Percentiles rank a stretch among this genome's conserved stretches.
These are phyloP conservation scores for Musa beccarii DNA, from an alignment of 176 grass and related monocot genomes.

Conservation along the genomic window DNA sequence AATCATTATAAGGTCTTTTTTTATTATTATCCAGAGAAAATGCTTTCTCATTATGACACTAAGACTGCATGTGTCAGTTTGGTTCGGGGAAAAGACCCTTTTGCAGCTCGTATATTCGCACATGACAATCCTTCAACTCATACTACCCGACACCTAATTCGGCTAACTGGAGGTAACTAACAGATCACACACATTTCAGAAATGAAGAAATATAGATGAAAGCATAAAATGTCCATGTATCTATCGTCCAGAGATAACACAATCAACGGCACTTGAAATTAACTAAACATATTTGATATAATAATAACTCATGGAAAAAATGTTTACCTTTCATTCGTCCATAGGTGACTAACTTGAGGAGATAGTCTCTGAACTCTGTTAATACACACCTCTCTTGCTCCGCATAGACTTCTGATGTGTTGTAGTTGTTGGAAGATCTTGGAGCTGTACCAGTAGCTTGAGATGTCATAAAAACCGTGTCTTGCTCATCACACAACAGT, in stretches of 20 bases:
- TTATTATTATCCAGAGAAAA: no score
- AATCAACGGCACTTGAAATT: not conserved
- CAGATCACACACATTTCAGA: not conserved
- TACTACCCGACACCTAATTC: no score
- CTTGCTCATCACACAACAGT: slow-evolving; percentile 81
- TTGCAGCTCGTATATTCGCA: no score
- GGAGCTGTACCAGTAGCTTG: slow-evolving; percentile 30
- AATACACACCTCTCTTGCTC: slow-evolving; percentile 86
- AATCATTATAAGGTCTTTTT: no score
- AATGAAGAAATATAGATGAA: not conserved
- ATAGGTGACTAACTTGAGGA: slow-evolving; percentile 54
- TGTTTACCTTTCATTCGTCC: slow-evolving; percentile 84
- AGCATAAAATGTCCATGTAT: not conserved
- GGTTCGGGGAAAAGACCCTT: no score
- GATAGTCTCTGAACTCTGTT: slow-evolving; percentile 65
- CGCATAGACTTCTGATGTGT: slow-evolving; percentile 41
- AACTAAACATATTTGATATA: not conserved
- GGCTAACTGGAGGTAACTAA: not conserved
- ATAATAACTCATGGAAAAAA: not conserved
- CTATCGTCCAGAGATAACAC: not conserved
- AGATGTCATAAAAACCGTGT: slow-evolving; percentile 47
- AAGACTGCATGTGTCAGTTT: no score
- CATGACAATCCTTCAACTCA: no score
- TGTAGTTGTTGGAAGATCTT: slow-evolving; percentile 29
- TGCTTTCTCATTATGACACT: no score